Conservation (phyloP, 2,329 filamentous ascomycete genomes). For the Diaporthe sp. region DNA sequence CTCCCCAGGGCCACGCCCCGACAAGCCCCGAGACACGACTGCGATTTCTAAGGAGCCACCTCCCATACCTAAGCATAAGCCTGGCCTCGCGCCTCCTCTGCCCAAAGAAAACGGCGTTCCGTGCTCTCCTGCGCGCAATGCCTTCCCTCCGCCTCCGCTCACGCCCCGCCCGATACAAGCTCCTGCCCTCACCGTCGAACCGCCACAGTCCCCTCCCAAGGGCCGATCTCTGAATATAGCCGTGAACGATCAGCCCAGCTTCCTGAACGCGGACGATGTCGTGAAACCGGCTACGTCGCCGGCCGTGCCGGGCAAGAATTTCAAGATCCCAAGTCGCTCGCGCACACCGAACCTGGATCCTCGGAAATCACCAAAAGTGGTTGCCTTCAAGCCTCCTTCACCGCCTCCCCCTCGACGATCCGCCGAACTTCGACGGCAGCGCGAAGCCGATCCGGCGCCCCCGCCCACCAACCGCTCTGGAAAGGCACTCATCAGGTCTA, state of each 20-base stretch:
- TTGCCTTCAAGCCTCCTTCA: conserved; percentile 65
- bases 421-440: conserved; percentile 65
- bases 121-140: conserved; percentile 40
- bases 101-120: conserved; percentile 39
- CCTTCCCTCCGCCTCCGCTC: conserved; percentile 56
- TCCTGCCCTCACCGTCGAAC: conserved; percentile 75
- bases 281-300: conserved; percentile 51
- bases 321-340: conserved; percentile 60
- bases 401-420: conserved; percentile 73
- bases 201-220: conserved; percentile 76
- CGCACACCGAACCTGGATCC: conserved; percentile 62
- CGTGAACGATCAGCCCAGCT: conserved; percentile 54
- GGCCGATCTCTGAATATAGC: conserved; percentile 47
- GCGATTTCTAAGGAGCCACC: conserved; percentile 48
- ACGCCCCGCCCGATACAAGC: conserved; percentile 56
- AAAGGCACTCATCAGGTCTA: conserved; percentile 61
- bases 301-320: conserved; percentile 55
- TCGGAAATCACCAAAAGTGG: conserved; percentile 58
- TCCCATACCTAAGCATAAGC: conserved; percentile 51
- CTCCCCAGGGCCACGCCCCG: conserved; percentile 52
- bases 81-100: conserved; percentile 29
- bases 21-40: conserved; percentile 53
- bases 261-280: conserved; percentile 59
- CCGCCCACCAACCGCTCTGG: conserved; percentile 84
- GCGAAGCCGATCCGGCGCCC: conserved; percentile 54